A percentile compares a stretch with the other conserved stretches of the same genome.
Evolutionary conservation across 75 land plant species (phyloP).

Genomic region (Larix kaempferi): DNA sequence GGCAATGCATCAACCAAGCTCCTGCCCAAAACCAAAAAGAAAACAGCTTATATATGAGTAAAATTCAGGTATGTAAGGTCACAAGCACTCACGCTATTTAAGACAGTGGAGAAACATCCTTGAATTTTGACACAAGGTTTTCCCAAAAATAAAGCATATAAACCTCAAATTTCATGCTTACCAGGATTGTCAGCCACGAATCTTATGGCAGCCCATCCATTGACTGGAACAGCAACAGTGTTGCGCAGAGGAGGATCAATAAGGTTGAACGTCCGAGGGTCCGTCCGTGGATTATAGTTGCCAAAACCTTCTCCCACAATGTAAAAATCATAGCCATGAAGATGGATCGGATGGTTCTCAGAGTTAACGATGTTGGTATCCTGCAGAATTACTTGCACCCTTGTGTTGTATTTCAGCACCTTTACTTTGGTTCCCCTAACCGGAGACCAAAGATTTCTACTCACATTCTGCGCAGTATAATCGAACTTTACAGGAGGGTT

Average conservation of each 20-base stretch:
- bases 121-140: too few relatives aligned
- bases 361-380: constrained; percentile 53
- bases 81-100: too few relatives aligned
- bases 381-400: constrained; percentile 71
- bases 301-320: constrained; percentile 74
- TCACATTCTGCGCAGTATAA: constrained; percentile 60
- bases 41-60: not conserved
- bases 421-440: constrained; percentile 46
- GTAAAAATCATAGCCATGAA: constrained; percentile 88
- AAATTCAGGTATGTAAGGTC: too few relatives aligned
- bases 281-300: constrained; percentile 63
- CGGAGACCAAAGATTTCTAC: constrained; percentile 43
- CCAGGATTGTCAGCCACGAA: constrained; percentile 78
- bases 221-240: constrained; percentile 53
- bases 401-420: constrained; percentile 50
- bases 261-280: constrained; percentile 52
- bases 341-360: constrained; percentile 86
- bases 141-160: not conserved
- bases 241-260: constrained; percentile 73
- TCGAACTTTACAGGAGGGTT: constrained; percentile 50
- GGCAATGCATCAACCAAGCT: constrained; percentile 37
- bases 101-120: too few relatives aligned
- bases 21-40: constrained; percentile 14
- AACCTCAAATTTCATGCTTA: not conserved
- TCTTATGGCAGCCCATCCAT: constrained; percentile 69